Base-by-base conservation (phyloP, 116 monocot genomes). In the Cymodocea nodosa region DNA sequence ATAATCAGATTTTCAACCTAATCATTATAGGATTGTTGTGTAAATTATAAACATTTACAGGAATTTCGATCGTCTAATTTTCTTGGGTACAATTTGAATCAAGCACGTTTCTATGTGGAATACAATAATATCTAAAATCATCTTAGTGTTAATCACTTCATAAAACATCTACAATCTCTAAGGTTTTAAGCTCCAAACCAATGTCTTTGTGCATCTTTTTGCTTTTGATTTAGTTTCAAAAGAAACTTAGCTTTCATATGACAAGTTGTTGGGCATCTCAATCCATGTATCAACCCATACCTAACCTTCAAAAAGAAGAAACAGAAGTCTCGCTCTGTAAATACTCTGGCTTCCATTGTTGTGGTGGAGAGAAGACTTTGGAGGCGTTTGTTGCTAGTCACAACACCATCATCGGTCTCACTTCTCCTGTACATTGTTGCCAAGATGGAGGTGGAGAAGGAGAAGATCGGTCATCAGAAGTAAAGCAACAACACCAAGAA, bases 401-500 rank as follows among this genome's bases (percentile, higher is more conserved):
- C 54, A 18, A 19, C 17, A 54, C 54, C 54, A 54, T n/a, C 7
- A 54, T 4, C 44, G 7, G 11, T 44, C 17, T 19, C 20, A 17
- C 54, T 18, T 54, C 2, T 54, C 0, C 17, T 18, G 6, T 6
- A 17, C 62, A 62, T 16, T 19, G 17, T 24, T 62, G 20, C 36
- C 36, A 18, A 36, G 23, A 63, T 14, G 10, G 39, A 39, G 17
- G 20, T 37, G 48, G 18, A 22, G 49, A 19, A 49, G 63, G 13
- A 63, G 40, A 37, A 19, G 63, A 39, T 8, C 15, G 15, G 35
- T 36, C 35, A 60, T 12, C 60, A 35, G 60, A 20, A 56, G 19
- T 22, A 23, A 15, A 44, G 44, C 44, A 54, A 20, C 54, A 62
- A 8, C 48, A 50, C 15, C 19, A 73, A 67, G 56, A 70, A 66